Evolutionary conservation across 495 filamentous ascomycete genomes (phyloP).

Genomic region (Penicillium atrosanguineum): DNA sequence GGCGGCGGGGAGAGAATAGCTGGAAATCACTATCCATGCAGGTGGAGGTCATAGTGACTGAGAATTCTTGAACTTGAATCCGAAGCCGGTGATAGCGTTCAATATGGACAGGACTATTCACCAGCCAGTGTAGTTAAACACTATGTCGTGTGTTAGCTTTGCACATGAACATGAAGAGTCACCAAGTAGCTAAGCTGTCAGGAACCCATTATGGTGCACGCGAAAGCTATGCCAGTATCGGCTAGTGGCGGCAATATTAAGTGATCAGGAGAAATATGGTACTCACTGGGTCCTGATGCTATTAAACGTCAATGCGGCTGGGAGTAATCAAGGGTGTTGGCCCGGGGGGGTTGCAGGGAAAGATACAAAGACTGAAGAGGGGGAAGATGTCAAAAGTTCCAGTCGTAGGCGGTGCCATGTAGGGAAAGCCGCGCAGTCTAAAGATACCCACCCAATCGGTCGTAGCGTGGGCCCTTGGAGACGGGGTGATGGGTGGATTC

Average conservation of each 20-base stretch:
- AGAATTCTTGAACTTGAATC: constrained; percentile 16
- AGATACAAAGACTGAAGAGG: constrained; percentile 19
- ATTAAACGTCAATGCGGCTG: background rate
- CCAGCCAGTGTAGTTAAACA: background rate
- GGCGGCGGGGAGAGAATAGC: constrained; percentile 35
- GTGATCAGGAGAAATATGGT: background rate
- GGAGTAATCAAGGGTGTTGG: background rate
- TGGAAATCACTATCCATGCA: constrained; percentile 42
- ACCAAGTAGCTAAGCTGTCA: background rate
- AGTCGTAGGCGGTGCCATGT: constrained; percentile 10
- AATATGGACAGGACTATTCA: constrained; percentile 2
- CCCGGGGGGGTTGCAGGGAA: background rate
- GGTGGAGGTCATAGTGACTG: constrained; percentile 23
- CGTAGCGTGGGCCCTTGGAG: constrained; percentile 17
- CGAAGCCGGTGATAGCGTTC: constrained; percentile 5
- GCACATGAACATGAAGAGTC: background rate
- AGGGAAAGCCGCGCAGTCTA: constrained; percentile 11
- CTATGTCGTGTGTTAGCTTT: constrained; percentile 8
- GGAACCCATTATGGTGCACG: background rate
- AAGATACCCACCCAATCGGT: constrained; percentile 20
- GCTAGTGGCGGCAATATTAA: background rate
- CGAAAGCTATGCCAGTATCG: background rate
- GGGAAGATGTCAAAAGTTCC: constrained; percentile 15
- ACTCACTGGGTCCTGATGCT: constrained; percentile 13
- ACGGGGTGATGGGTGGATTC: constrained; percentile 17